Evolutionary conservation across 192 early-diverging fungal species (phyloP), one percentile per base, ranked within the genome.

Genomic region (Coemansia sp.): DNA sequence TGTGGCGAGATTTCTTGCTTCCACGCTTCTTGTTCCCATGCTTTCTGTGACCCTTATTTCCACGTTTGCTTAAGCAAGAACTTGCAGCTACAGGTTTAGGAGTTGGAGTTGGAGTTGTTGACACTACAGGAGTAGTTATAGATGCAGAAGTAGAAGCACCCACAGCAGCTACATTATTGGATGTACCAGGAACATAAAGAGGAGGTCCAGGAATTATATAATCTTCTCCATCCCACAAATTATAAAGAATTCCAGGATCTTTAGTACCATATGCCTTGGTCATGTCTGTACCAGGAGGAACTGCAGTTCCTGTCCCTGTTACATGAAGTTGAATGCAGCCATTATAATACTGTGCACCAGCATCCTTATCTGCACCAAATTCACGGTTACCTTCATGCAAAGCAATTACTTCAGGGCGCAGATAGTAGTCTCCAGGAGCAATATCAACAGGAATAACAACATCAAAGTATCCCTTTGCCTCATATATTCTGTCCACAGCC

Each of bases 381-480:
- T 20, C 61, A 0, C 61, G 20, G 11, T 62, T 20, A 51, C 57
- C 73, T 13, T 22, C 38, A 27, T 73, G 71, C 26, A 73, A 19
- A 1, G 71, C 64, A 63, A 73, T 73, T 27, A 66, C 55, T 18
- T 66, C 64, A 3, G 52, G 24, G 13, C 71, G 60, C 27, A 73
- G 12, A 10, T 66, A n/a, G 24, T 73, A 73, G n/a, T 62, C 29
- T 6, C 74, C 69, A 13, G 52, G 50, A 11, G 58, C 24, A 18
- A 73, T 56, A 22, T 69, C 64, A 1, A 54, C 51, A 0, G 76
- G 71, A 14, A 79, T 62, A 8, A 38, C 49, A 1, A 70, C 18
- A 6, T 66, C 57, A 4, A 79, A 26, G 24, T 53, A 59, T n/a
- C 76, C 76, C 12, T 62, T 26, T 43, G 58, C 58, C 2, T 48